These are phyloP conservation scores for Bacidia gigantensis DNA, from an alignment of 495 filamentous ascomycete genomes.

Conservation along the genomic window DNA sequence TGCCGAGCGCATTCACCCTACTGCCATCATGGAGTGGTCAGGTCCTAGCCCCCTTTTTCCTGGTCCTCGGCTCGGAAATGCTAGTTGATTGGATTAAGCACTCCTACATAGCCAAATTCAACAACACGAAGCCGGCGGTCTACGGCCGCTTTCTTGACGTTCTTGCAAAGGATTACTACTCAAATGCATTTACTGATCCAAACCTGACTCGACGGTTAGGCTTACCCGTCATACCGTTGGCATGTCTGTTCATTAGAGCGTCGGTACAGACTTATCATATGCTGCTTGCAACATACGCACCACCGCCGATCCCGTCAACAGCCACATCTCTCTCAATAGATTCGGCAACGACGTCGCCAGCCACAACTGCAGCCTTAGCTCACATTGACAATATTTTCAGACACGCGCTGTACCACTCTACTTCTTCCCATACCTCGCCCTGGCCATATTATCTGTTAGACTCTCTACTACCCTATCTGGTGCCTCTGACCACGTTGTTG, in stretches of 20 bases:
- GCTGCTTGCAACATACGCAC: slow-evolving; percentile 79
- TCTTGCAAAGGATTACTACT: slow-evolving; percentile 93
- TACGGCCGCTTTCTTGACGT: slow-evolving; percentile 85
- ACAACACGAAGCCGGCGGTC: slow-evolving; percentile 80
- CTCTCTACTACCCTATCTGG: slow-evolving; percentile 48
- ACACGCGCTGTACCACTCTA: slow-evolving; percentile 16
- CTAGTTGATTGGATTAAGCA: slow-evolving; percentile 96
- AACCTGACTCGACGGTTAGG: slow-evolving; percentile 81
- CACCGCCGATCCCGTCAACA: slow-evolving; percentile 54
- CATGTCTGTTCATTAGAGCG: slow-evolving; percentile 89
- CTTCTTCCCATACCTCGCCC: not conserved
- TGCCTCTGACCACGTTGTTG: slow-evolving; percentile 15
- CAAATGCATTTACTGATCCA: slow-evolving; percentile 83
- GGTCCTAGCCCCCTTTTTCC: slow-evolving; percentile 76
- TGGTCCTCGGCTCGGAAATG: slow-evolving; percentile 93
- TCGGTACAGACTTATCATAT: slow-evolving; percentile 96
- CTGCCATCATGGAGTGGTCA: slow-evolving; percentile 80
- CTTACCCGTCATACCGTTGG: slow-evolving; percentile 80
- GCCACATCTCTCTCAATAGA: slow-evolving; percentile 49
- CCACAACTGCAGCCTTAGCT: slow-evolving; percentile 56
- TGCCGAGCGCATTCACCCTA: slow-evolving; percentile 78
- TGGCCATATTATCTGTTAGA: slow-evolving; percentile 32
- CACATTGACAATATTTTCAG: slow-evolving; percentile 45
- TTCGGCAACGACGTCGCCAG: slow-evolving; percentile 44
- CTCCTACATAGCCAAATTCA: slow-evolving; percentile 96